These are phyloP conservation scores for Gossypium davidsonii DNA, from an alignment of 441 rosid species.

Conservation along the genomic window DNA sequence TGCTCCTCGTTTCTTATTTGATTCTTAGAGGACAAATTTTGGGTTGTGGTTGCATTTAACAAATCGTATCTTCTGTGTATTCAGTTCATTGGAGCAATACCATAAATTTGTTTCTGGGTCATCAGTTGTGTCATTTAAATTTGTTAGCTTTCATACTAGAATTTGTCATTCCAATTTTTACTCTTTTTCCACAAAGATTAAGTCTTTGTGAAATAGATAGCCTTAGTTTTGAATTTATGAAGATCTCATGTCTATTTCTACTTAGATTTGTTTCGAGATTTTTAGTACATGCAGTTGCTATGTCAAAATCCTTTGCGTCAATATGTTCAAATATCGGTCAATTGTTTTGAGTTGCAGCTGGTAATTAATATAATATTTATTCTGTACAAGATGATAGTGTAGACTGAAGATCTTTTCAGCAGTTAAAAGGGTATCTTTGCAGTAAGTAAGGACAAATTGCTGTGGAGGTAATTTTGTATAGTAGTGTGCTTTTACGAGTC, in stretches of 20 bases:
- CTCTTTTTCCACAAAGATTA: neutral
- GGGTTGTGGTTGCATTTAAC: neutral
- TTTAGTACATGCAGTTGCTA: neutral
- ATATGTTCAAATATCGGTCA: neutral
- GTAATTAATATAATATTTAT: neutral
- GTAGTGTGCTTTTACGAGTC: neutral
- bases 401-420: neutral
- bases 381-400: neutral
- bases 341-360: neutral
- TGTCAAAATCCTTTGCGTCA: neutral
- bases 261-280: neutral
- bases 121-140: neutral
- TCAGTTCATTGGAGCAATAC: neutral
- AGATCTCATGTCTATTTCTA: neutral
- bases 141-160: neutral
- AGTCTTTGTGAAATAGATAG: neutral
- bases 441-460: too few relatives aligned
- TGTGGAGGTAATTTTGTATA: too few relatives aligned
- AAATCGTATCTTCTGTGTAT: neutral
- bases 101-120: neutral
- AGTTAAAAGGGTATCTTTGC: neutral
- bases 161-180: neutral
- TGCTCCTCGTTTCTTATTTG: neutral
- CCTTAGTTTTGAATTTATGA: neutral
- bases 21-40: neutral